Conservation (phyloP, 345 rosid genomes). For the Leavenworthia alabamica region DNA sequence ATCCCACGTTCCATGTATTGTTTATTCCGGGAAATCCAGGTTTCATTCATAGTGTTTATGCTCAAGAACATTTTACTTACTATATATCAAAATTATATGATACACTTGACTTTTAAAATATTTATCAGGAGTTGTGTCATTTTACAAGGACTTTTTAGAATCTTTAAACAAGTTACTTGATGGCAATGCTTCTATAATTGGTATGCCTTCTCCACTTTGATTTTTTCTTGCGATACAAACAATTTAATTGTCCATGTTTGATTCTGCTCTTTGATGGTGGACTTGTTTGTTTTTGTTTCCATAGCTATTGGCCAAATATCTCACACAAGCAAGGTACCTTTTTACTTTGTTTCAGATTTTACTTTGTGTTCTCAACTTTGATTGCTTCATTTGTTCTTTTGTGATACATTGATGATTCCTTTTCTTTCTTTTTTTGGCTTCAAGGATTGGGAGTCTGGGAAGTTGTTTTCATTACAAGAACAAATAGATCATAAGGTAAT, state of each 20-base stretch:
- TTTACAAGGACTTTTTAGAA: conserved; percentile 75
- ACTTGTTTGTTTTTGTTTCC: background rate
- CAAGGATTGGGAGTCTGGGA: conserved; percentile 64
- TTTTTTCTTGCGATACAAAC: background rate
- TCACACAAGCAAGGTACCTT: conserved; percentile 63
- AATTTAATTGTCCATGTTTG: background rate
- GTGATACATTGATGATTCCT: background rate
- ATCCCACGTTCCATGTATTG: conserved; percentile 54
- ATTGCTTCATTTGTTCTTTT: background rate
- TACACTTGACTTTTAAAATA: background rate
- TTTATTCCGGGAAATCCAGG: conserved; percentile 92
- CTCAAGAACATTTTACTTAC: no score
- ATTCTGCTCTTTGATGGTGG: background rate
- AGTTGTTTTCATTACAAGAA: conserved; percentile 65
- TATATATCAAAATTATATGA: no score
- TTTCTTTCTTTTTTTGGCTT: background rate
- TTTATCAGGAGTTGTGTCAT: conserved; percentile 53
- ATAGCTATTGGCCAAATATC: conserved; percentile 68
- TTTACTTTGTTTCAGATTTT: background rate
- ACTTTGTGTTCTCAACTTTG: background rate
- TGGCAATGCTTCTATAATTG: conserved; percentile 54
- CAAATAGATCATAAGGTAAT: conserved; percentile 83
- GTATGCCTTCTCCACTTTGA: conserved; percentile 23
- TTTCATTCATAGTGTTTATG: conserved; percentile 1
- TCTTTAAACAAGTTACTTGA: conserved; percentile 55